Conservation (phyloP, 768 basidiomycete species). For the Trametes meyenii region DNA sequence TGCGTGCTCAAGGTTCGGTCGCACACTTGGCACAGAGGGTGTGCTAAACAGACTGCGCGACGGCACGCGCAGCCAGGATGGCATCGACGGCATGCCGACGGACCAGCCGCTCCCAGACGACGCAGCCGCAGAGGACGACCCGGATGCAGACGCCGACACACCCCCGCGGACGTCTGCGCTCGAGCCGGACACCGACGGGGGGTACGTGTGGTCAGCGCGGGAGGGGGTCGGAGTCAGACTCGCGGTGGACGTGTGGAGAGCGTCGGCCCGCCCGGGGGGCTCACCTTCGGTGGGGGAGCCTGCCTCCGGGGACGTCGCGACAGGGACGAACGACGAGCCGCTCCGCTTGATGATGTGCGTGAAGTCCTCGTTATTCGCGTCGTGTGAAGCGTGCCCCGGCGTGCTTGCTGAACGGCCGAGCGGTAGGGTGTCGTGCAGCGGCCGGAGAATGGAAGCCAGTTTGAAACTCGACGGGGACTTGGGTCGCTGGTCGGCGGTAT, state of each 20-base stretch:
- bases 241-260: slow-evolving; percentile 16
- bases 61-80: slow-evolving; percentile 22
- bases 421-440: slow-evolving; percentile 61
- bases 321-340: slow-evolving; percentile 59
- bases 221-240: slow-evolving; percentile 23
- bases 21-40: slow-evolving; percentile 5
- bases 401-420: slow-evolving; percentile 36
- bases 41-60: slow-evolving; percentile 30
- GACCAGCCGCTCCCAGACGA: slow-evolving; percentile 55
- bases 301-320: slow-evolving; percentile 43
- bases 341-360: slow-evolving; percentile 67
- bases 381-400: slow-evolving; percentile 37
- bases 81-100: slow-evolving; percentile 43
- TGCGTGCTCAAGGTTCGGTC: slow-evolving; percentile 25
- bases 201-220: slow-evolving; percentile 71
- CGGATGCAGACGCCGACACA: slow-evolving; percentile 26
- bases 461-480: slow-evolving; percentile 52
- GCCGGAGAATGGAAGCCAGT: slow-evolving; percentile 65
- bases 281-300: slow-evolving; percentile 18
- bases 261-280: slow-evolving; percentile 32
- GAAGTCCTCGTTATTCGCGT: slow-evolving; percentile 55
- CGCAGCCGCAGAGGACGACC: slow-evolving; percentile 32
- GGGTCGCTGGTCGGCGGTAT: slow-evolving; percentile 32
- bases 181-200: slow-evolving; percentile 61
- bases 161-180: slow-evolving; percentile 47